Base-by-base conservation (phyloP, 345 rosid species). In the Sonneratia alba region DNA sequence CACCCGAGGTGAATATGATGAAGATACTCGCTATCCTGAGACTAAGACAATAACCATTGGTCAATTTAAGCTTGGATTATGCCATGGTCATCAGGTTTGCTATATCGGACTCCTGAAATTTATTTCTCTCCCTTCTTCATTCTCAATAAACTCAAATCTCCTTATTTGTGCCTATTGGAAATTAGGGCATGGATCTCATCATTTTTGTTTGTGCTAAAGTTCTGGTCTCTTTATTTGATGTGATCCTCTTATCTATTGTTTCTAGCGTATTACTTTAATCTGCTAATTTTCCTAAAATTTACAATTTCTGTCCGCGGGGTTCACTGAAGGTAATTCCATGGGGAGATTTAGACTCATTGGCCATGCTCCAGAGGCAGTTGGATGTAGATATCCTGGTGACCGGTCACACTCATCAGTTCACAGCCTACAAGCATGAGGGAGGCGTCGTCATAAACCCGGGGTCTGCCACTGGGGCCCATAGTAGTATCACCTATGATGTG, bases 371-470 rank as follows among this genome's bases (percentile, higher is more conserved):
- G 78, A 87, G 98, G 74, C 96, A 91, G 75, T 87, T 94, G 72
- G 97, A 89, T 36, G 98, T 94, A 3, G 98, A 94, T 83, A 94
- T 91, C 59, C 96, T 91, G 18, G 92, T 94, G 61, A 94, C 97
- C 0, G 98, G 98, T 70, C 97, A 90, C 77, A 94, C 97, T 34
- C 97, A 94, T 79, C 98, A 94, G 84, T 94, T 94, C 79, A 94
- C 89, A 37, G 98, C 97, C 40, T 91, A 94, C 87, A 94, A 94
- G 71, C 98, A 94, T 1, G 97, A 94, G 77, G 97, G 96, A 59
- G 98, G 98, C 3, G 98, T 94, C 1, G 95, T 91, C 51, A 88
- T 94, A 73, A 94, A 94, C 70, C 98, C 98, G 0, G 98, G 98
- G 10, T 94, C 98, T 34, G 97, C 98, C 3, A 94, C 98, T 0